phyloP scores from a whole-genome alignment of 2,329 filamentous ascomycete genomes.

The Colletotrichum limetticola region DNA sequence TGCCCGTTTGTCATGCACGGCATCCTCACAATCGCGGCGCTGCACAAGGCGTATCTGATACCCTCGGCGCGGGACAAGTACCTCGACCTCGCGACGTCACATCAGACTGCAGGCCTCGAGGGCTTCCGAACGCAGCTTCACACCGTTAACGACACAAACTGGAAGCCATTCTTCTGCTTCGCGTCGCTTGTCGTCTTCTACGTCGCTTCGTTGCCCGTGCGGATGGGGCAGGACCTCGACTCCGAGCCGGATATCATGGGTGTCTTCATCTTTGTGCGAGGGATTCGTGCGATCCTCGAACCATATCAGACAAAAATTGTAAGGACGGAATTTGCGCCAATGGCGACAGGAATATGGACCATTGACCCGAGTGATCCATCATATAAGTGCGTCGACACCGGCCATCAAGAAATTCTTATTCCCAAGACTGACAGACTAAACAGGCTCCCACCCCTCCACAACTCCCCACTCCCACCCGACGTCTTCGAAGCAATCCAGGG shows the following conservation, averaged over 20 bases:
- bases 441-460: conserved; percentile 14
- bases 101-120: conserved; percentile 44
- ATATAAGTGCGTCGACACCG: background rate
- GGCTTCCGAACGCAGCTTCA: conserved; percentile 40
- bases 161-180: conserved; percentile 51
- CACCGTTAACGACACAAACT: conserved; percentile 35
- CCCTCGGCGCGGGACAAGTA: conserved; percentile 40
- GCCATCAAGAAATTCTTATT: background rate
- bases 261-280: conserved; percentile 25
- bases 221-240: background rate
- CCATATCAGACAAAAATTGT: background rate
- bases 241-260: background rate
- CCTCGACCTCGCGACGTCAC: conserved; percentile 41
- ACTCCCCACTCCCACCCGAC: conserved; percentile 1
- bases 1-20: conserved; percentile 44
- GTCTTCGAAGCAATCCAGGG: conserved; percentile 15
- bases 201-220: conserved; percentile 28
- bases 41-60: conserved; percentile 45
- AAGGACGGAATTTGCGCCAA: background rate
- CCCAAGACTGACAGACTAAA: background rate
- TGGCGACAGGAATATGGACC: conserved; percentile 9
- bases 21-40: conserved; percentile 42
- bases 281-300: conserved; percentile 5
- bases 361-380: background rate
- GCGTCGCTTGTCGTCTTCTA: conserved; percentile 50